phyloP scores from a whole-genome alignment of 257 asterid genomes.

The Ophiorrhiza pumila region DNA sequence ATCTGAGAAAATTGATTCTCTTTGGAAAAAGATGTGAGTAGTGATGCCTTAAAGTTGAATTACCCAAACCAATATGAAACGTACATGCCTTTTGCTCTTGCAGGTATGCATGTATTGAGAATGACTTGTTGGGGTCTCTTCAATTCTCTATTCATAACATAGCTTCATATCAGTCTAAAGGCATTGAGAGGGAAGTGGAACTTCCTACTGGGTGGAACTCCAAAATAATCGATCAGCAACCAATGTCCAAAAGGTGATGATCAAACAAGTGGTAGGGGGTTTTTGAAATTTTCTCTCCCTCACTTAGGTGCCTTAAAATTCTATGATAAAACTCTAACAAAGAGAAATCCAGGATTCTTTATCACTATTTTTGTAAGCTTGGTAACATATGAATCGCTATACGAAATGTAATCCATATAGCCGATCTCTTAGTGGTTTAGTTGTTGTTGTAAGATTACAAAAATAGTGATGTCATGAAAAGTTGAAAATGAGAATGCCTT shows the following conservation, averaged over 20 bases:
- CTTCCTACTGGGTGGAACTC: conserved; percentile 44
- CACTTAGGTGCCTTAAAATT: conserved; percentile 5
- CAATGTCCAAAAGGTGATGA: conserved; percentile 39
- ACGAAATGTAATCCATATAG: too few relatives aligned
- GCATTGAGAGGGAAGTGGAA: conserved; percentile 84
- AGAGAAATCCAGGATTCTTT: conserved; percentile 1
- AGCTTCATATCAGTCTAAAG: conserved; percentile 92
- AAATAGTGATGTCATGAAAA: not conserved
- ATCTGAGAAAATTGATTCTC: conserved; percentile 58
- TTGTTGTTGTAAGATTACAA: too few relatives aligned
- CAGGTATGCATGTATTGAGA: conserved; percentile 96
- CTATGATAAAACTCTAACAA: not conserved
- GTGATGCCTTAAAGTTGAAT: conserved; percentile 8
- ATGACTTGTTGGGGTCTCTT: conserved; percentile 81
- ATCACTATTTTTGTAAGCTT: too few relatives aligned
- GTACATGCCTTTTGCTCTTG: conserved; percentile 29
- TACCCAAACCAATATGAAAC: conserved; percentile 4
- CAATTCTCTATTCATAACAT: conserved; percentile 58
- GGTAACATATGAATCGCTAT: too few relatives aligned
- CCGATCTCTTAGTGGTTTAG: too few relatives aligned
- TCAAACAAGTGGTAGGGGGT: conserved; percentile 50
- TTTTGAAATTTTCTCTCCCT: conserved; percentile 18
- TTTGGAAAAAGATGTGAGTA: conserved; percentile 85
- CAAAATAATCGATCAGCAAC: conserved; percentile 31
- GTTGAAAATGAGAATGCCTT: not conserved